Evolutionary conservation across 495 filamentous ascomycete genomes (phyloP).

Genomic region (Talaromyces thailandensis): DNA sequence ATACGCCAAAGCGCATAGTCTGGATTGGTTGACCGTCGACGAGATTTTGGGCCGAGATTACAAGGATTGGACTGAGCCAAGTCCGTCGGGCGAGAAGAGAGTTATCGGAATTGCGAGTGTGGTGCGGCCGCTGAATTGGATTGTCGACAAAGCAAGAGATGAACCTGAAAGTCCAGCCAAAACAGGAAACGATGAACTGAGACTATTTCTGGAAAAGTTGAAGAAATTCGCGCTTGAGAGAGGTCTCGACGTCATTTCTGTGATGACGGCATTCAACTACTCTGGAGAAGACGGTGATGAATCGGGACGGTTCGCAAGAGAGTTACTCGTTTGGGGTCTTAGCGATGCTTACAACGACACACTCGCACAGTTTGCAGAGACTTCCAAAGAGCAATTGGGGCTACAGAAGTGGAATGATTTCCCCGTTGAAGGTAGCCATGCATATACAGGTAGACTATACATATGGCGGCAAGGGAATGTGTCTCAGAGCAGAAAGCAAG

Average conservation of each 20-base stretch:
- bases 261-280: slow-evolving; percentile 70
- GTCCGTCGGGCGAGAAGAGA: slow-evolving; percentile 16
- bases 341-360: slow-evolving; percentile 33
- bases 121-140: slow-evolving; percentile 56
- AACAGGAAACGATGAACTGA: slow-evolving; percentile 14
- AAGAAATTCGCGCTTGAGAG: slow-evolving; percentile 46
- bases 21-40: slow-evolving; percentile 53
- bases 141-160: slow-evolving; percentile 45
- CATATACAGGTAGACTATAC: slow-evolving; percentile 10
- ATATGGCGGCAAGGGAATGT: slow-evolving; percentile 64
- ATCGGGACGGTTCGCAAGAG: slow-evolving; percentile 48
- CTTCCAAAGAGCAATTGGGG: slow-evolving; percentile 38
- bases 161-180: slow-evolving; percentile 19
- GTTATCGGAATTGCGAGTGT: slow-evolving; percentile 68
- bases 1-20: slow-evolving; percentile 58
- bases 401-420: slow-evolving; percentile 44
- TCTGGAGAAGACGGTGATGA: slow-evolving; percentile 27
- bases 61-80: slow-evolving; percentile 70
- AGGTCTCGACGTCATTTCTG: slow-evolving; percentile 52
- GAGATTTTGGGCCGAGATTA: slow-evolving; percentile 88
- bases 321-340: slow-evolving; percentile 62
- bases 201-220: slow-evolving; percentile 39
- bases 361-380: slow-evolving; percentile 43
- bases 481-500: slow-evolving; percentile 74
- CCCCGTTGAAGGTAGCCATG: neutral